Evolutionary conservation across 352 stramenopile species (phyloP), one percentile per base, ranked within the genome.

Genomic region (Phytopythium vexans): DNA sequence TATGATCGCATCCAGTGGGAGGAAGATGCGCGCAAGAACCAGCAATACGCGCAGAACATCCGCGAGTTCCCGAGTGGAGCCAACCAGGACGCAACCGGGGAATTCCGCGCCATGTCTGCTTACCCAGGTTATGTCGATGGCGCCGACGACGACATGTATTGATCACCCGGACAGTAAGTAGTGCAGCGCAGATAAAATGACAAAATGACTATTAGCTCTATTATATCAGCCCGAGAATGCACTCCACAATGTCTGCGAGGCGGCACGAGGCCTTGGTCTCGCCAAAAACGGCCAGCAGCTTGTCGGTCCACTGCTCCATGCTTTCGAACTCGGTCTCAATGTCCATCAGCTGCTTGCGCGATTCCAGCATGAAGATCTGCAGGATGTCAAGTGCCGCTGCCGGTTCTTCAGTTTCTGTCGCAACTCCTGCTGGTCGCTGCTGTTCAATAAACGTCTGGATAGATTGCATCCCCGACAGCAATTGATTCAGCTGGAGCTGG

Each of bases 1-100:
- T 97, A 97, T 54, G 81, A 97, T 52, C 83, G 94, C 61, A 41
- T 90, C 39, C 79, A 96, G 55, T 97, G 90, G 90, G 83, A 92
- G 39, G 78, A 95, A 56, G 86, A 97, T 14, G 88, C 88, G 33
- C 82, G 86, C 49, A 72, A 86, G 46, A 93, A 94, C 47, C 79
- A 92, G 33, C 70, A 77, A 41, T 95, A 96, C 45, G 81, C 89
- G 21, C 67, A 70, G 50, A 97, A 96, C 60, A 97, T 97, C 53
- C 86, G 88, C 39, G 83, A 96, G 56, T 96, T 89, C 49, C 74
- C 87, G 9, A 42, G 71, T 6, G 74, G 61, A 14, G 39, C 14
- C 32, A 84, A 60, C 38, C 62, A 81, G 32, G 65, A 77, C 33
- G 74, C 72, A 10, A 64, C 69, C 14, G 60, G 54, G 9, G 76